Percentiles rank a stretch among this genome's conserved stretches.
These are phyloP conservation scores for Eutrema heterophyllum DNA, from an alignment of 345 rosid species.

Conservation along the genomic window DNA sequence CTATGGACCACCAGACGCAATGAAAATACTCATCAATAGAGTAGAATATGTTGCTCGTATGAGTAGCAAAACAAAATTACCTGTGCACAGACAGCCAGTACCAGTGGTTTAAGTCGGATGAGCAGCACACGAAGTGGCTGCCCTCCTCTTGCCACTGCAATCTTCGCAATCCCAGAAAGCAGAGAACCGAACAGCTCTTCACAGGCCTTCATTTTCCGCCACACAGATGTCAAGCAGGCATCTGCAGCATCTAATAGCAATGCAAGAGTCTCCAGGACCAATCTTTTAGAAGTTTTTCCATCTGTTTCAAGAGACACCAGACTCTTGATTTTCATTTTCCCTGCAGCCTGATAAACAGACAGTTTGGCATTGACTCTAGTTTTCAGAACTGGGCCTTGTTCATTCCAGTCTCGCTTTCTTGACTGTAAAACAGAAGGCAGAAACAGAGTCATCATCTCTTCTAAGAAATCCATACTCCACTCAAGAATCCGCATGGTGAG, in stretches of 20 bases:
- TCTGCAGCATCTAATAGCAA: constrained; percentile 86
- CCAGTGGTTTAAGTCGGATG: constrained; percentile 89
- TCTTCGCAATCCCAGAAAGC: constrained; percentile 78
- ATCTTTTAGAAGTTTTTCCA: constrained; percentile 78
- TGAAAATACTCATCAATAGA: not conserved
- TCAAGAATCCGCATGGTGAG: not conserved
- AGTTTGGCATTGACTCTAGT: constrained; percentile 77
- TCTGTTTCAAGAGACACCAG: constrained; percentile 74
- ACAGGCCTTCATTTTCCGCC: constrained; percentile 88
- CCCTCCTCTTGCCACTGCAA: constrained; percentile 87
- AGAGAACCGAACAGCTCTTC: constrained; percentile 83
- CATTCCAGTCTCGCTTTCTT: constrained; percentile 93
- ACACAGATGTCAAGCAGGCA: constrained; percentile 81
- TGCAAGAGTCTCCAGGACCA: constrained; percentile 88
- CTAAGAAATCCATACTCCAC: constrained; percentile 7
- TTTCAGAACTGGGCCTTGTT: constrained; percentile 76
- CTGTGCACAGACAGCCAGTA: constrained; percentile 86
- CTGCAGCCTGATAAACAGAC: constrained; percentile 80
- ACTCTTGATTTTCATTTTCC: constrained; percentile 70
- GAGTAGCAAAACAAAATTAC: constrained; percentile 36
- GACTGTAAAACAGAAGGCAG: constrained; percentile 49
- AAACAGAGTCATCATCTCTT: constrained; percentile 19
- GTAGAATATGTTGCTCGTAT: constrained; percentile 1
- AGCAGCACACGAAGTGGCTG: constrained; percentile 93
- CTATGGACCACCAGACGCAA: not conserved